phyloP scores from a whole-genome alignment of 495 filamentous ascomycete species.

The Lindgomyces ingoldianus region DNA sequence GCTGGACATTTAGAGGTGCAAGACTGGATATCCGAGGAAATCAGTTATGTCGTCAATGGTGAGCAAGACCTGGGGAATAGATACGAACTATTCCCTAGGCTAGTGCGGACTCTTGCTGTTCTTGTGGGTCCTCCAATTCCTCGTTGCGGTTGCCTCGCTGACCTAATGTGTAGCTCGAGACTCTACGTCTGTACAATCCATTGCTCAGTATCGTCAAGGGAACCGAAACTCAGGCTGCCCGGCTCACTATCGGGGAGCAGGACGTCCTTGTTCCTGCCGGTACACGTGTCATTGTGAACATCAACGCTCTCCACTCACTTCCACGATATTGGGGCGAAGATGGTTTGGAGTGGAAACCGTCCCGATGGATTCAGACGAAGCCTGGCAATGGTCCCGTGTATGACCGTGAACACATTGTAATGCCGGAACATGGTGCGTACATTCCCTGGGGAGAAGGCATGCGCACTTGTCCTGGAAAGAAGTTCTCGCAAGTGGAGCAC shows the following conservation, averaged over 20 bases:
- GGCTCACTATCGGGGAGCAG: constrained; percentile 37
- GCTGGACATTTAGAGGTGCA: constrained; percentile 49
- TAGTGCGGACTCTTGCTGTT: constrained; percentile 6
- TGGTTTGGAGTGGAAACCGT: constrained; percentile 43
- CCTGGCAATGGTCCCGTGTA: neutral
- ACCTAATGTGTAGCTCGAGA: constrained; percentile 45
- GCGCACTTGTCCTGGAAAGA: constrained; percentile 22
- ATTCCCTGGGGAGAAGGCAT: constrained; percentile 28
- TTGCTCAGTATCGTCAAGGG: constrained; percentile 46
- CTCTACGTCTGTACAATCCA: constrained; percentile 49
- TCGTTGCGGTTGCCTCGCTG: neutral
- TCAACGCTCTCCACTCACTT: constrained; percentile 47
- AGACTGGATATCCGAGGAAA: constrained; percentile 47
- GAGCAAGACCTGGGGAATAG: neutral
- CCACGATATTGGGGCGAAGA: constrained; percentile 52
- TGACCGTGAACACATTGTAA: constrained; percentile 13
- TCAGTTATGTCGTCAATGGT: constrained; percentile 38
- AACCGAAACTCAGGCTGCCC: constrained; percentile 34
- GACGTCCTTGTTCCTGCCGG: constrained; percentile 43
- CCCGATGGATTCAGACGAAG: constrained; percentile 36
- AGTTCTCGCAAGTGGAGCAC: constrained; percentile 32
- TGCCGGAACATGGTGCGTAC: constrained; percentile 9
- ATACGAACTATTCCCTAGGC: constrained; percentile 6
- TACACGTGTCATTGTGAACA: constrained; percentile 45
- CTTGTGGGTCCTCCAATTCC: constrained; percentile 1